These are phyloP conservation scores for Paecilomyces variotii DNA, from an alignment of 2,329 filamentous ascomycete genomes.

Conservation along the genomic window DNA sequence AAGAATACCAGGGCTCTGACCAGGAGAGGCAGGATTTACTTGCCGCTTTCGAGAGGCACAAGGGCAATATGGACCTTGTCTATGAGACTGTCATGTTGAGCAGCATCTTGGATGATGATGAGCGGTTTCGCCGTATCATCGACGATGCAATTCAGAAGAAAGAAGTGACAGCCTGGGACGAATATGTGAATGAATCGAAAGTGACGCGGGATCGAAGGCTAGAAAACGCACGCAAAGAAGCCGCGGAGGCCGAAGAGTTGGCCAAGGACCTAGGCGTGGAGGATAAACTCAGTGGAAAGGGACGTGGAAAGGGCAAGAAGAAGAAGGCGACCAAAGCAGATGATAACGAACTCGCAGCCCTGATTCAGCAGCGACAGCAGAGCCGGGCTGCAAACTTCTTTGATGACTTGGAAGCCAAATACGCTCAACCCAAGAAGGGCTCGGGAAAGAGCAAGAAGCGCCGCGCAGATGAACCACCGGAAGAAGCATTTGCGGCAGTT, in stretches of 20 bases:
- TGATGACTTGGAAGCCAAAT: slow-evolving; percentile 69
- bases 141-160: slow-evolving; percentile 66
- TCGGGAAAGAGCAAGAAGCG: slow-evolving; percentile 33
- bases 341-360: slow-evolving; percentile 52
- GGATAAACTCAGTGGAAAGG: slow-evolving; percentile 43
- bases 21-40: slow-evolving; percentile 78
- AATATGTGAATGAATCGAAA: slow-evolving; percentile 67
- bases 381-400: slow-evolving; percentile 56
- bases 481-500: slow-evolving; percentile 51
- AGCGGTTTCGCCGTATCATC: slow-evolving; percentile 72
- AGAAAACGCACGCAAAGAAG: slow-evolving; percentile 59
- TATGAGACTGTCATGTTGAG: slow-evolving; percentile 85
- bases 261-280: slow-evolving; percentile 68
- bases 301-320: slow-evolving; percentile 23
- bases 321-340: slow-evolving; percentile 41
- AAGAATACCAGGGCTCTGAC: slow-evolving; percentile 73
- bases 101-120: slow-evolving; percentile 74
- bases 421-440: slow-evolving; percentile 40
- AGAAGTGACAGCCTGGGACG: slow-evolving; percentile 57
- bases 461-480: slow-evolving; percentile 48
- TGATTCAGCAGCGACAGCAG: slow-evolving; percentile 67
- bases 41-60: slow-evolving; percentile 60
- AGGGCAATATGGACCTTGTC: slow-evolving; percentile 68
- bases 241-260: slow-evolving; percentile 63
- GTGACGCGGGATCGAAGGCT: slow-evolving; percentile 52